These are phyloP conservation scores for Solanum pinnatisectum DNA, from an alignment of 257 asterid species.

Conservation along the genomic window DNA sequence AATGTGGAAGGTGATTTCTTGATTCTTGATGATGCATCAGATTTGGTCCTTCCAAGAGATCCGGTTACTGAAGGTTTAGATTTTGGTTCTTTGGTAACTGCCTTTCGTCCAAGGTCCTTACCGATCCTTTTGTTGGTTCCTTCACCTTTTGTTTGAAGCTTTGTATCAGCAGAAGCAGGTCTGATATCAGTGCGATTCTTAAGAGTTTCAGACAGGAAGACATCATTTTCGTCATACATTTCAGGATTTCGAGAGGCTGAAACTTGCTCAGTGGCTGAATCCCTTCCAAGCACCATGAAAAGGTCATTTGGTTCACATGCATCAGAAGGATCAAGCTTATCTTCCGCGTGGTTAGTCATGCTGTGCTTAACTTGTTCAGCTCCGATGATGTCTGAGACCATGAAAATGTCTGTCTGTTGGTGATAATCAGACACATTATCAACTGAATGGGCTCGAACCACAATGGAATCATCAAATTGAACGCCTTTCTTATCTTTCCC, in stretches of 20 bases:
- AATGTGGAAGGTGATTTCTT: constrained; percentile 19
- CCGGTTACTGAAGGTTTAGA: constrained; percentile 25
- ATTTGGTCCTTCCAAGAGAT: constrained; percentile 44
- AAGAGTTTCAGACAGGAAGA: constrained; percentile 20
- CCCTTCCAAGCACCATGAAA: constrained; percentile 50
- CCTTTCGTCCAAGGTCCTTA: constrained; percentile 25
- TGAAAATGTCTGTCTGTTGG: constrained; percentile 35
- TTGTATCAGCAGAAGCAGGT: constrained; percentile 15
- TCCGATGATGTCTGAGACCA: constrained; percentile 42
- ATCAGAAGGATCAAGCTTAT: constrained; percentile 15
- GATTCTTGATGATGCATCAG: constrained; percentile 29
- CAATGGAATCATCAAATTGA: constrained; percentile 53
- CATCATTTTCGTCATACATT: constrained; percentile 35
- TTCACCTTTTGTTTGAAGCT: constrained; percentile 13
- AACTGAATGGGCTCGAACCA: constrained; percentile 40
- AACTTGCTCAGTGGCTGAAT: constrained; percentile 31
- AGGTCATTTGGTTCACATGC: constrained; percentile 65
- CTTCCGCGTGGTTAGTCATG: constrained; percentile 12
- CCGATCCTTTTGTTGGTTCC: constrained; percentile 8
- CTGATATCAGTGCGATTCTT: constrained; percentile 7
- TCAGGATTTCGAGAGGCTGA: constrained; percentile 32
- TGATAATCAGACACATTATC: constrained; percentile 18
- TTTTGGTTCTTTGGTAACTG: constrained; percentile 21
- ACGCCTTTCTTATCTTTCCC: constrained; percentile 30
- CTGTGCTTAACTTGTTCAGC: constrained; percentile 11